Evolutionary conservation across 169 alveolate genomes (phyloP).

Genomic region (Plasmodium berghei): DNA sequence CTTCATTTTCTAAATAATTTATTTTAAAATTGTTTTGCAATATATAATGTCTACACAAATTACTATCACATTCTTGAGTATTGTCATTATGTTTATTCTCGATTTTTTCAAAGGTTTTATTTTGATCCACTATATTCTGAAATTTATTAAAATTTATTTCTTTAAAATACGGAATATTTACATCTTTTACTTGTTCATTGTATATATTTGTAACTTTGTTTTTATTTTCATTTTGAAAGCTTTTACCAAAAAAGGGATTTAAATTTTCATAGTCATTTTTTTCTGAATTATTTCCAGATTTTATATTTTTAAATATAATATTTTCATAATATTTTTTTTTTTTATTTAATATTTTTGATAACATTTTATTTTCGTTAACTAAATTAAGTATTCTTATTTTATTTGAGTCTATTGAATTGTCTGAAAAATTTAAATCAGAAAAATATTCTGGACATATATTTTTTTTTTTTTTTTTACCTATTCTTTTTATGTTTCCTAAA

Average conservation of each 20-base stretch:
- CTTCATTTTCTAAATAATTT: too few relatives aligned
- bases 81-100: too few relatives aligned
- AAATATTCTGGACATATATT: constrained; percentile 22
- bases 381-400: constrained; percentile 2
- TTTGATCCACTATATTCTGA: too few relatives aligned
- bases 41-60: too few relatives aligned
- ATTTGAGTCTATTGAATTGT: constrained; percentile 43
- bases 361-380: constrained; percentile 23
- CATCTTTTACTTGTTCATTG: constrained; percentile 8
- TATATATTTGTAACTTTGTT: constrained; percentile 18
- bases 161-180: too few relatives aligned
- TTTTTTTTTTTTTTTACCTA: background rate
- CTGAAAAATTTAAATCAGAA: constrained; percentile 38
- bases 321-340: constrained; percentile 33
- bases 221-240: background rate
- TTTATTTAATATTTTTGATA: constrained; percentile 22
- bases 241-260: background rate
- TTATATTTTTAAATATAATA: background rate
- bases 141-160: too few relatives aligned
- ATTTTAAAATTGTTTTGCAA: too few relatives aligned
- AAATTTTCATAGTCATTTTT: background rate
- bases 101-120: too few relatives aligned
- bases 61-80: too few relatives aligned
- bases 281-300: background rate
- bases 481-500: background rate